These are phyloP conservation scores for Striga asiatica DNA, from an alignment of 257 asterid species.

Conservation along the genomic window DNA sequence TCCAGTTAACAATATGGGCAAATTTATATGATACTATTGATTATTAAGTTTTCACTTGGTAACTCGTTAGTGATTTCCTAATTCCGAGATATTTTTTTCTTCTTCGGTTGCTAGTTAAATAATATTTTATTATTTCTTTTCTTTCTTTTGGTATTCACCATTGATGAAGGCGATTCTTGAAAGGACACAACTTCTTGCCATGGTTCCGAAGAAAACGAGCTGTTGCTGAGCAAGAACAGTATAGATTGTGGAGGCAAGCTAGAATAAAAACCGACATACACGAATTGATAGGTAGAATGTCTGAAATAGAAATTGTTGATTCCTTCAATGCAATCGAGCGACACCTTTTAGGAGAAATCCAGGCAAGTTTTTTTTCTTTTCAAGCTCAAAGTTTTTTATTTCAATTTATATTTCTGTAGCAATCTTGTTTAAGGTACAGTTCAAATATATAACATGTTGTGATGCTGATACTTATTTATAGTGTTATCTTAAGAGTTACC, in stretches of 20 bases:
- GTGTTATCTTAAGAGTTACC: no score
- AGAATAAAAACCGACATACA: slow-evolving; percentile 64
- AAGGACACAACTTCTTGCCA: slow-evolving; percentile 80
- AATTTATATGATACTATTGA: not conserved
- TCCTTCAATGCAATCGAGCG: slow-evolving; percentile 78
- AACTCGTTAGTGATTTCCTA: slow-evolving; percentile 3
- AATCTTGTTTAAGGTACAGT: slow-evolving; percentile 4
- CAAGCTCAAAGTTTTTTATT: not conserved
- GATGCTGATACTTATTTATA: slow-evolving; percentile 5
- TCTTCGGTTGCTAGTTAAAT: no score
- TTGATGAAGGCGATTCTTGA: slow-evolving; percentile 68
- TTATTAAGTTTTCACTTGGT: no score
- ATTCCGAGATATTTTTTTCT: no score
- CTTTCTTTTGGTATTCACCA: slow-evolving; percentile 12
- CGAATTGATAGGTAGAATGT: slow-evolving; percentile 48
- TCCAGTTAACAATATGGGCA: not conserved
- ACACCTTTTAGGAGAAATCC: slow-evolving; percentile 69
- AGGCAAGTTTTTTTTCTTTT: slow-evolving; percentile 40
- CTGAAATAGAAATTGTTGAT: slow-evolving; percentile 85
- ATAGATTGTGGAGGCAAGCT: slow-evolving; percentile 84
- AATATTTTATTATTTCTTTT: not conserved
- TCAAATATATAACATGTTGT: not conserved
- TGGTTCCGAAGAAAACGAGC: slow-evolving; percentile 93
- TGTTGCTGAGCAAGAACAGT: slow-evolving; percentile 91
- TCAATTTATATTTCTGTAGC: not conserved